Evolutionary conservation across 1,284 basidiomycete species (phyloP).

Genomic region (Melampsora americana): DNA sequence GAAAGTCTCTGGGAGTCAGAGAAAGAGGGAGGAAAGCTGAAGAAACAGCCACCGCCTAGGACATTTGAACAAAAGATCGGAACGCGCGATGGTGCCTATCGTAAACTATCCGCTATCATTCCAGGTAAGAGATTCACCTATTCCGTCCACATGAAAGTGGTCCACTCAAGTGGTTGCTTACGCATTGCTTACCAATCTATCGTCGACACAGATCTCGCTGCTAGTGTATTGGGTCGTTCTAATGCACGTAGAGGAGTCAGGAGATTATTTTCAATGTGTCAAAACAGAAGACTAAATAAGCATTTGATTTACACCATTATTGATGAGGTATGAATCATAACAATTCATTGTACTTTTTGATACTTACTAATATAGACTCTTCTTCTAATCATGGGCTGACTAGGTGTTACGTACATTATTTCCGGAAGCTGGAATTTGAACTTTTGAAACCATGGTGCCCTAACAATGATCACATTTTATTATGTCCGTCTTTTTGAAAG

Average conservation of each 20-base stretch:
- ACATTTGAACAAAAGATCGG: constrained; percentile 72
- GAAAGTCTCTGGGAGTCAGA: constrained; percentile 64
- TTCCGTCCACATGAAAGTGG: background rate
- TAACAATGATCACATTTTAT: no score
- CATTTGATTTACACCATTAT: constrained; percentile 40
- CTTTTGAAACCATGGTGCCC: no score
- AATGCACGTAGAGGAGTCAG: constrained; percentile 88
- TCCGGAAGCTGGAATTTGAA: background rate
- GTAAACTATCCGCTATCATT: constrained; percentile 80
- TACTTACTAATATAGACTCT: no score
- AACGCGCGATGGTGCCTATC: constrained; percentile 77
- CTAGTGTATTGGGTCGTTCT: constrained; percentile 90
- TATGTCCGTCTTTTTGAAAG: background rate
- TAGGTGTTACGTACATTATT: background rate
- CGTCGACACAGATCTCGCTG: constrained; percentile 74
- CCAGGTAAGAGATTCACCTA: constrained; percentile 64
- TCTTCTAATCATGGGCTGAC: background rate
- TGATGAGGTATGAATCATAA: constrained; percentile 20
- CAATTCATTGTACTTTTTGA: no score
- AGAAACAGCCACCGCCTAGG: constrained; percentile 63
- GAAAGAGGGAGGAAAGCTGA: constrained; percentile 79
- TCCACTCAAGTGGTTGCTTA: background rate
- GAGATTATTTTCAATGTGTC: constrained; percentile 82
- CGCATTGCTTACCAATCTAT: background rate
- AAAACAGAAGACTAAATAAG: constrained; percentile 79